Evolutionary conservation across 805 yeast genomes (phyloP).

Genomic region (Saccharomycopsis sp.): DNA sequence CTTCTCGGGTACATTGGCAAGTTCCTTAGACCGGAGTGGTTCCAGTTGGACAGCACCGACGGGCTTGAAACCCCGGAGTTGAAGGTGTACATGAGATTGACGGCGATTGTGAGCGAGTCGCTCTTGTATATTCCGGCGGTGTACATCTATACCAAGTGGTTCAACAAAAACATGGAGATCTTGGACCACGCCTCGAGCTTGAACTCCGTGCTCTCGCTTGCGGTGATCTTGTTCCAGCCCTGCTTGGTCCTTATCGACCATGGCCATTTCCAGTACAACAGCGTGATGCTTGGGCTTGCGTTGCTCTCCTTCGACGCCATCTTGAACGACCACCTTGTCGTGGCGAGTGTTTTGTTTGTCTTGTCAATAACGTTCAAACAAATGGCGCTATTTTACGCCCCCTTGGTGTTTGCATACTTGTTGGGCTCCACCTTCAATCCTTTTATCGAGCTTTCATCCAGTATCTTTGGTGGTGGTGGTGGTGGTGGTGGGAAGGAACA

Average conservation of each 20-base stretch:
- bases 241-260: constrained; percentile 79
- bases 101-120: constrained; percentile 70
- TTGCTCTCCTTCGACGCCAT: constrained; percentile 59
- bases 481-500: background rate
- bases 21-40: constrained; percentile 62
- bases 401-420: constrained; percentile 75
- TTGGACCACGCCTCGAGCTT: constrained; percentile 45
- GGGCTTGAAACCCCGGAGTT: constrained; percentile 62
- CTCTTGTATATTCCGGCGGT: constrained; percentile 74
- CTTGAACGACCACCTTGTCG: constrained; percentile 48
- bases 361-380: constrained; percentile 80
- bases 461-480: background rate
- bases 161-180: constrained; percentile 45
- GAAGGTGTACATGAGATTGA: constrained; percentile 77
- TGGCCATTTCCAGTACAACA: constrained; percentile 94
- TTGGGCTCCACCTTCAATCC: constrained; percentile 28
- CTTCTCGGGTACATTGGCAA: constrained; percentile 64
- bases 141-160: constrained; percentile 57
- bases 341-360: constrained; percentile 73
- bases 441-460: constrained; percentile 17
- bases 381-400: constrained; percentile 91
- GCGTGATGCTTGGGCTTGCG: constrained; percentile 87
- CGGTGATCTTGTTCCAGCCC: constrained; percentile 80
- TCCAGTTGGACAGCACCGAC: constrained; percentile 59
- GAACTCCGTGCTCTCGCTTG: constrained; percentile 67